Conservation (phyloP, 2,329 filamentous ascomycete genomes). For the Zymoseptoria brevis region DNA sequence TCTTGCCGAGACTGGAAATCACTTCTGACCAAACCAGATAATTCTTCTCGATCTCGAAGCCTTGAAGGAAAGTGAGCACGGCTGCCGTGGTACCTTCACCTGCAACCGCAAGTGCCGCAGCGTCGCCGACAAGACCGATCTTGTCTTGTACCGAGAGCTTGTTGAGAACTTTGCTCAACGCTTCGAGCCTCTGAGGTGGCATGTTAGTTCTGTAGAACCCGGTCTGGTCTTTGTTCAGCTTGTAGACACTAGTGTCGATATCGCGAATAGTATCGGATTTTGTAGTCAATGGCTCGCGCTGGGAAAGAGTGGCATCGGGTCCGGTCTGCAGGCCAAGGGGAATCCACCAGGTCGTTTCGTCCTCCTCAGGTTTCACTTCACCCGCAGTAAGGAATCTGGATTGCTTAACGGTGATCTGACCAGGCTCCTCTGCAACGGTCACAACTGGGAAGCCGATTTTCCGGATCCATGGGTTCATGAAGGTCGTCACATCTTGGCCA, state of each 20-base stretch:
- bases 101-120: constrained; percentile 78
- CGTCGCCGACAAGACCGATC: constrained; percentile 85
- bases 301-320: constrained; percentile 52
- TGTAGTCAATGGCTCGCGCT: constrained; percentile 60
- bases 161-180: constrained; percentile 68
- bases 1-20: constrained; percentile 62
- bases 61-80: constrained; percentile 73
- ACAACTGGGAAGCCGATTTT: constrained; percentile 93
- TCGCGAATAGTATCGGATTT: constrained; percentile 71
- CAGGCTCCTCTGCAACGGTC: constrained; percentile 73
- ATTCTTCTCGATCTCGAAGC: constrained; percentile 73
- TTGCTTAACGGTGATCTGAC: constrained; percentile 75
- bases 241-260: constrained; percentile 76
- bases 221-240: constrained; percentile 81
- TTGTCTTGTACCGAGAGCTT: constrained; percentile 79
- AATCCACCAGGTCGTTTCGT: constrained; percentile 91
- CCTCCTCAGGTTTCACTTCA: constrained; percentile 83
- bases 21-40: constrained; percentile 87
- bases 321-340: constrained; percentile 79
- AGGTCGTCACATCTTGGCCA: constrained; percentile 71
- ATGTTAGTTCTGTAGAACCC: constrained; percentile 94
- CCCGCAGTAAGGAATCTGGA: constrained; percentile 85
- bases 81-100: constrained; percentile 76
- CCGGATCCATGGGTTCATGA: constrained; percentile 93
- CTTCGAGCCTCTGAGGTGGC: constrained; percentile 70